Evolutionary conservation across 371 early-diverging fungal species (phyloP).

Genomic region (Lichtheimia ornata): DNA sequence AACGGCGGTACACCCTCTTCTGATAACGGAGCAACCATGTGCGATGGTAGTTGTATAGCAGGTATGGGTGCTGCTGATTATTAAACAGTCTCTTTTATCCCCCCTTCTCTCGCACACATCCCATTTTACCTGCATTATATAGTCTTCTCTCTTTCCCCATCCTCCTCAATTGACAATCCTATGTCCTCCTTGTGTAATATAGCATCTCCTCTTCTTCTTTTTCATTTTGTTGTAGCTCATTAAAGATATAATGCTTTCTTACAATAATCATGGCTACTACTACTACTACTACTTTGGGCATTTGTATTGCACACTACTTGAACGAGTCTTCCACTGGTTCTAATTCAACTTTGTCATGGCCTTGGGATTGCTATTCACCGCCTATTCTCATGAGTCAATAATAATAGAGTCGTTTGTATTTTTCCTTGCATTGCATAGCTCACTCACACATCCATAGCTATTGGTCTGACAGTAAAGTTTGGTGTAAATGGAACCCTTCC

Average conservation of each 20-base stretch:
- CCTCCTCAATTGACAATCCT: background rate
- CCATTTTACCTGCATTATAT: conserved; percentile 5
- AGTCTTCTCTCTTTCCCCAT: background rate
- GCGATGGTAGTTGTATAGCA: conserved; percentile 16
- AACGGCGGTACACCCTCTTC: background rate
- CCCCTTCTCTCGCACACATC: background rate
- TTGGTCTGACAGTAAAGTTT: conserved; percentile 53
- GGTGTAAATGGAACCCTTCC: conserved; percentile 42
- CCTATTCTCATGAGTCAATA: conserved; percentile 56
- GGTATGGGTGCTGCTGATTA: conserved; percentile 16
- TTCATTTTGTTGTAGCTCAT: too few relatives aligned
- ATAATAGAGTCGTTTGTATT: conserved; percentile 1
- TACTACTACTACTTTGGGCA: too few relatives aligned
- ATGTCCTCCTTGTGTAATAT: background rate
- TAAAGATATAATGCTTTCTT: too few relatives aligned
- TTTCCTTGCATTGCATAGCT: background rate
- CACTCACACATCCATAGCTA: conserved; percentile 16
- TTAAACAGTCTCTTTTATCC: background rate
- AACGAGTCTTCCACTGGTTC: too few relatives aligned
- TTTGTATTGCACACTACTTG: too few relatives aligned
- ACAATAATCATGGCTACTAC: too few relatives aligned
- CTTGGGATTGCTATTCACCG: conserved; percentile 60
- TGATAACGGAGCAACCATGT: conserved; percentile 3
- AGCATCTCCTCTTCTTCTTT: too few relatives aligned
- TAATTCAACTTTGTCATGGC: conserved; percentile 55